phyloP scores from a whole-genome alignment of 192 early-diverging fungal species.

The Coemansia aciculifera region DNA sequence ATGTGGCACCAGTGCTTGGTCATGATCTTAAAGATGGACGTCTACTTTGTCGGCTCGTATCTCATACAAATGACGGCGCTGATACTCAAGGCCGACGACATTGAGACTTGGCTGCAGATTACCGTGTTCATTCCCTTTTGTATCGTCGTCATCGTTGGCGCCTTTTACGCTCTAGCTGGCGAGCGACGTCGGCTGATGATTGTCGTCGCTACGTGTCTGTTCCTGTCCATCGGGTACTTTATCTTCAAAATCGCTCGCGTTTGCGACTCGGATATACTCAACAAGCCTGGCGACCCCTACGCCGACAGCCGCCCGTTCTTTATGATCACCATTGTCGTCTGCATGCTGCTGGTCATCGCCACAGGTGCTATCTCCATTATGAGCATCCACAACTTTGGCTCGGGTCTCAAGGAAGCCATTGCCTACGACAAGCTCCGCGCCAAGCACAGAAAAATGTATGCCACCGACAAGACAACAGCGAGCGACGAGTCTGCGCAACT shows the following conservation, averaged over 20 bases:
- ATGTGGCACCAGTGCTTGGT: constrained; percentile 43
- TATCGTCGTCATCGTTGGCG: constrained; percentile 28
- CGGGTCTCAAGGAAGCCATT: constrained; percentile 50
- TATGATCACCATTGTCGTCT: constrained; percentile 48
- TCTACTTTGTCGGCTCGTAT: constrained; percentile 51
- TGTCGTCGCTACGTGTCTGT: constrained; percentile 10
- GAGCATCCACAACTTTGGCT: constrained; percentile 47
- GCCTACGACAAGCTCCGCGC: constrained; percentile 42
- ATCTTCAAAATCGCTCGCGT: constrained; percentile 52
- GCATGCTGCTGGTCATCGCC: constrained; percentile 36
- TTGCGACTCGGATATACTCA: constrained; percentile 23
- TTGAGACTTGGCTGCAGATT: constrained; percentile 49
- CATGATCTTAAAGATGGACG: constrained; percentile 48
- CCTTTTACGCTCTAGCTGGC: constrained; percentile 30
- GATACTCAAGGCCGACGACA: constrained; percentile 50
- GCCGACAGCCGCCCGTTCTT: constrained; percentile 42
- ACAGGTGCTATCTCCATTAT: constrained; percentile 28
- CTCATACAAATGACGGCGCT: constrained; percentile 60
- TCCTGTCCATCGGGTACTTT: constrained; percentile 50
- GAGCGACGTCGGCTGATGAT: constrained; percentile 44
- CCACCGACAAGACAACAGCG: background rate
- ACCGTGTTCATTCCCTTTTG: constrained; percentile 45
- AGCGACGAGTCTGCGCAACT: constrained; percentile 18
- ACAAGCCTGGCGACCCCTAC: constrained; percentile 44
- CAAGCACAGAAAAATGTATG: constrained; percentile 33